Conservation (phyloP, 257 asterid species). For the Linderniella brevidens region DNA sequence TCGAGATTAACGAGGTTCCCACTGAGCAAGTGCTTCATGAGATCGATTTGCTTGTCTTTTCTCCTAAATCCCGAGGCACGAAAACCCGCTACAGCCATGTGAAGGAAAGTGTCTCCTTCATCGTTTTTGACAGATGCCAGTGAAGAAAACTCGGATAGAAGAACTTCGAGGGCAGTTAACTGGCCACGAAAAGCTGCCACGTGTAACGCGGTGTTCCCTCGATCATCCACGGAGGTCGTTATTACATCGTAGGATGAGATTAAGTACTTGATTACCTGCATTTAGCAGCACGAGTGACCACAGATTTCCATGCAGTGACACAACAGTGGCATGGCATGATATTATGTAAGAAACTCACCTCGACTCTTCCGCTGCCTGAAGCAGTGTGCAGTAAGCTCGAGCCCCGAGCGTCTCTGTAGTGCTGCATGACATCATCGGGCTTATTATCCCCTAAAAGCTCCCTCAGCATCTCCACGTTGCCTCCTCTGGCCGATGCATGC, state of each 20-base stretch:
- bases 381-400: slow-evolving; percentile 77
- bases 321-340: background rate
- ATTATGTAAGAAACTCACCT: slow-evolving; percentile 27
- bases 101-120: slow-evolving; percentile 66
- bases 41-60: slow-evolving; percentile 48
- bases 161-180: slow-evolving; percentile 30
- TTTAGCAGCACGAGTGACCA: no score
- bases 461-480: slow-evolving; percentile 40
- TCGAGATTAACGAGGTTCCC: slow-evolving; percentile 20
- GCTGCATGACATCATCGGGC: slow-evolving; percentile 37
- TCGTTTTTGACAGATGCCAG: slow-evolving; percentile 22
- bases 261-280: slow-evolving; percentile 55
- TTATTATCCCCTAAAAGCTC: slow-evolving; percentile 39
- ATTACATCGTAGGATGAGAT: slow-evolving; percentile 26
- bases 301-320: no score
- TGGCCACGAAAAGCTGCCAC: slow-evolving; percentile 74
- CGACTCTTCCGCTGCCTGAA: slow-evolving; percentile 54
- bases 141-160: slow-evolving; percentile 31
- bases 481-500: slow-evolving; percentile 89
- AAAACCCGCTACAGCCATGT: slow-evolving; percentile 79
- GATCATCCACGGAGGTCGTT: slow-evolving; percentile 28
- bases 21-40: slow-evolving; percentile 33
- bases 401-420: slow-evolving; percentile 53
- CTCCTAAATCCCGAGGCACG: slow-evolving; percentile 50
- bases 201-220: slow-evolving; percentile 62